Evolutionary conservation across 805 yeast species (phyloP), one percentile per base, ranked within the genome.

Genomic region (Candida verbasci): DNA sequence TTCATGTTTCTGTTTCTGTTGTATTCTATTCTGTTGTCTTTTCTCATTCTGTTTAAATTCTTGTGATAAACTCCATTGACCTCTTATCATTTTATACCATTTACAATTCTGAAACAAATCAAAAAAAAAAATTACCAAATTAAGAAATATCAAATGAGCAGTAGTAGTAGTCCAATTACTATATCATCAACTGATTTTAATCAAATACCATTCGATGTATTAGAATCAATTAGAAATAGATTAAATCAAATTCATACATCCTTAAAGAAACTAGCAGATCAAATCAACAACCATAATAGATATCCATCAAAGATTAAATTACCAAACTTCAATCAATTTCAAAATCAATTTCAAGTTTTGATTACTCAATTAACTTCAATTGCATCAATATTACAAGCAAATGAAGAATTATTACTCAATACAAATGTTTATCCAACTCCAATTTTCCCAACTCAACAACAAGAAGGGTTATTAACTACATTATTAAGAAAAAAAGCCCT

Each of bases 351-450:
- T 49, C 86, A 80, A 47, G 86, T 89, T 18, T 74, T 87, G 7
- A 57, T 89, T 22, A 84, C 95, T 11, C 97, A 93, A 55, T 63
- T 91, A 30, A 75, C 76, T 29, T 80, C 95, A 2, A 72, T 91
- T n/a, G 77, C 94, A 0, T 60, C 74, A 5, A 80, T 86, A 2
- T 53, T 93, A 17, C 77, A 80, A 27, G 70, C 72, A 37, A 78
- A 82, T 49, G 70, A 76, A 6, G 81, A 74, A 3, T 57, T 73
- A 0, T 63, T 93, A 17, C 71, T 72, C 30, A 60, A 75, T 4
- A 80, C 95, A 0, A 87, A 85, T 35, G 89, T 80, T 1, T 91
- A 77, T 51, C 98, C 98, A 1, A 65, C 86, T 37, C 82, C 89
- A 0, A 72, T 74, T 15, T 93, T 91, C 54, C 97, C 97, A 7